Percentiles rank a stretch among this genome's conserved stretches.
Conservation (phyloP, 352 stramenopile genomes). For the Globisporangium irregulare region DNA sequence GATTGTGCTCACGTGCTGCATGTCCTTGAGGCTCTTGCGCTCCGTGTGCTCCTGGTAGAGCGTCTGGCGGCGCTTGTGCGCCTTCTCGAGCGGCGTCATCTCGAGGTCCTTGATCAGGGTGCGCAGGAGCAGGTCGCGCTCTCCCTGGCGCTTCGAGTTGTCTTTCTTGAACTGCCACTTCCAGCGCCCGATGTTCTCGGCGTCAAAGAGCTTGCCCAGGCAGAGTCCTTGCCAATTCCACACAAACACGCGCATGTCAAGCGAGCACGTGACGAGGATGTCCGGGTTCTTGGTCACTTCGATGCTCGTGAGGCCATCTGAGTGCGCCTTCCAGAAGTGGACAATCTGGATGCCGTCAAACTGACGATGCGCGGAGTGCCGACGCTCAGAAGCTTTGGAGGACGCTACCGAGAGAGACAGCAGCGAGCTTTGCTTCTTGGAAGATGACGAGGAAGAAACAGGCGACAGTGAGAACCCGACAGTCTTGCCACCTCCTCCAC, state of each 20-base stretch:
- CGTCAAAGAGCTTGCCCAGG: conserved; percentile 62
- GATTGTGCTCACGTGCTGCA: conserved; percentile 46
- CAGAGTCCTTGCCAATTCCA: conserved; percentile 66
- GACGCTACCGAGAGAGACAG: conserved; percentile 1
- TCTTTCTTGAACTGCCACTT: conserved; percentile 58
- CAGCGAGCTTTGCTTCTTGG: conserved; percentile 9
- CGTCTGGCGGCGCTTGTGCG: conserved; percentile 33
- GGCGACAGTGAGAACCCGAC: not conserved
- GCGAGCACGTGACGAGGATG: conserved; percentile 53
- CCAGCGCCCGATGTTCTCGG: conserved; percentile 42
- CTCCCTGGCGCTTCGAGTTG: conserved; percentile 41
- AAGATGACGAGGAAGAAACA: not conserved
- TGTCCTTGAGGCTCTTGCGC: conserved; percentile 43
- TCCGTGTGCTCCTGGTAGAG: conserved; percentile 51
- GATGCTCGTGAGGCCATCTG: conserved; percentile 47
- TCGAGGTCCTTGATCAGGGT: conserved; percentile 49
- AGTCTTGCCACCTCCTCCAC: conserved; percentile 18
- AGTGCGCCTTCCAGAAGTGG: conserved; percentile 46
- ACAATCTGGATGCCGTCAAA: conserved; percentile 11
- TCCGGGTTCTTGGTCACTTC: conserved; percentile 59
- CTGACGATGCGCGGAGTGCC: not conserved
- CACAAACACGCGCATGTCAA: conserved; percentile 68
- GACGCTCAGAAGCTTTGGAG: not conserved
- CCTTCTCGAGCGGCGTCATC: conserved; percentile 38
- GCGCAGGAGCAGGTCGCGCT: conserved; percentile 36